Base-by-base conservation (phyloP, 305 asterid genomes). In the Rubia balearica region DNA sequence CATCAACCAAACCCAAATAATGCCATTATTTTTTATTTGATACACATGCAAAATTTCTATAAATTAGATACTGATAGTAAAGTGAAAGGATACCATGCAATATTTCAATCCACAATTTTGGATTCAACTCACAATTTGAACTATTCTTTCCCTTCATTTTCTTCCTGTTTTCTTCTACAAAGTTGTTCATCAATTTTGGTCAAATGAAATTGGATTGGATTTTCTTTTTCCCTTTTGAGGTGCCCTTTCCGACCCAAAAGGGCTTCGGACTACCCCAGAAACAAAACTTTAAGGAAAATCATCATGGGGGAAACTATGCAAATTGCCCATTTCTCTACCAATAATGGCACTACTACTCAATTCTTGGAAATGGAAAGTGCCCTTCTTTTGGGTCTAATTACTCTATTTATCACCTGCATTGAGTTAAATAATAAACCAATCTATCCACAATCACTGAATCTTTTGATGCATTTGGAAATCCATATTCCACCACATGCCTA, bases 211-310 rank as follows among this genome's bases (percentile, higher is more conserved):
- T 22, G 62, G 62, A 56, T 21, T 56, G 61, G 30, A 49, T 48
- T 74, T 62, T 27, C 70, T n/a, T 49, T 69, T 68, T 57, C 68
- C 38, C 43, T 62, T 11, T 68, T 46, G 56, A 33, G 63, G 56
- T 46, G 77, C 22, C 42, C 64, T 68, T 61, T 38, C 56, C 65
- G 27, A 3, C 27, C 53, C 65, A 61, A 49, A 61, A 49, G 65
- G 27, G 16, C 12, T 68, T 22, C 14, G 48, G 65, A 30, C 70
- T 48, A 61, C 30, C 61, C 38, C 16, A 51, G 57, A 57, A 57
- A 57, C 17, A 61, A 8, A 36, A 57, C 62, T 19, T 57, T 57
- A 19, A 5, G 49, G 69, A 49, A 17, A 56, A 66, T 11, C 49
- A 67, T 16, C 22, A 5, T 5, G 10, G 16, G 38, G 5, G 19